Conservation (phyloP, 495 filamentous ascomycete species). For the Jackrogersella minutella region DNA sequence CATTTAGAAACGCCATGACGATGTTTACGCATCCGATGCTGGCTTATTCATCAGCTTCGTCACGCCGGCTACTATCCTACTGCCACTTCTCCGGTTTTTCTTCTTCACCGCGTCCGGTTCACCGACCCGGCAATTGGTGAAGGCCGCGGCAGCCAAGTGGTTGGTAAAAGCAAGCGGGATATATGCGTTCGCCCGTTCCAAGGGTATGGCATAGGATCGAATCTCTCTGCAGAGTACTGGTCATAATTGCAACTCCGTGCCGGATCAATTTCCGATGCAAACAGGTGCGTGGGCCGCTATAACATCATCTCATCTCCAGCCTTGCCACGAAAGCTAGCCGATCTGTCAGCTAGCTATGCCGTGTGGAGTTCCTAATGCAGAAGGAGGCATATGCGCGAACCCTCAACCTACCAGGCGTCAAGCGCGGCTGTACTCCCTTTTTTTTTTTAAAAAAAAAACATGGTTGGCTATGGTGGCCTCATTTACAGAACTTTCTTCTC, state of each 20-base stretch:
- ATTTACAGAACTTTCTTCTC: not conserved
- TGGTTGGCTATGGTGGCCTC: no score
- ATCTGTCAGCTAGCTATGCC: not conserved
- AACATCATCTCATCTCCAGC: conserved; percentile 2
- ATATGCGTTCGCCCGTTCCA: conserved; percentile 24
- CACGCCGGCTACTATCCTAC: not conserved
- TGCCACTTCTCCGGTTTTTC: not conserved
- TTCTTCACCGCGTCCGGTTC: not conserved
- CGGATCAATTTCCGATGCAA: conserved; percentile 9
- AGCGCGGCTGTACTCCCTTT: not conserved
- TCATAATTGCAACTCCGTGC: conserved; percentile 1
- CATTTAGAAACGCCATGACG: not conserved
- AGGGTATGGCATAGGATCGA: conserved; percentile 14
- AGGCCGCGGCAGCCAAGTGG: not conserved
- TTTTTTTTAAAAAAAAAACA: not conserved
- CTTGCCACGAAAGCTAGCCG: conserved; percentile 11
- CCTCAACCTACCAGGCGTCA: not conserved
- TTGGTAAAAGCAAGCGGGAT: not conserved
- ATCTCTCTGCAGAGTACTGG: not conserved
- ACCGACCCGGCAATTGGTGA: not conserved
- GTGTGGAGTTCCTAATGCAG: not conserved
- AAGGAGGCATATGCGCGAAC: not conserved
- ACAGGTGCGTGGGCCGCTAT: not conserved
- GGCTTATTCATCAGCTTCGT: not conserved
- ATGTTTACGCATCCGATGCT: not conserved